Evolutionary conservation across 768 basidiomycete species (phyloP), one percentile per base, ranked within the genome.

Genomic region (Trametes sanguinea): DNA sequence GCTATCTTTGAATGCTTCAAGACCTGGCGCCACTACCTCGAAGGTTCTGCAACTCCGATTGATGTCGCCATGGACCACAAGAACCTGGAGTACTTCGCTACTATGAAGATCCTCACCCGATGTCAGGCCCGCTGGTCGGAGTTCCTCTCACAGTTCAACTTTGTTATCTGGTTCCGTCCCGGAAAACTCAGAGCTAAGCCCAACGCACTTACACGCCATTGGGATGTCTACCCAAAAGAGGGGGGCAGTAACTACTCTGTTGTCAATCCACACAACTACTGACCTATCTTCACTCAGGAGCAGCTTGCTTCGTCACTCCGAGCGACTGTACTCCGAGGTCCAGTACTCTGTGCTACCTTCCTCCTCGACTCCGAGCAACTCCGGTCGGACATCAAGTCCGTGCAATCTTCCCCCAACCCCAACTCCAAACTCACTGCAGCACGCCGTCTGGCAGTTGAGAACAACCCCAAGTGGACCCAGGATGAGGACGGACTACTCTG

Each of bases 1-100:
- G 79, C 78, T 1, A 76, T 85, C 48, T 68, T 84, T 5, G 65
- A 72, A 3, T 64, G 71, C 0, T 73, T 77, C 51, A 43, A 54
- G n/a, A n/a, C n/a, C n/a, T n/a, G n/a, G n/a, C n/a, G n/a, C n/a
- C n/a, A n/a, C n/a, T n/a, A n/a, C n/a, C n/a, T n/a, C n/a, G n/a
- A n/a, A n/a, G n/a, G n/a, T n/a, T n/a, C n/a, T n/a, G n/a, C n/a
- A n/a, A n/a, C n/a, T n/a, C n/a, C n/a, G n/a, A n/a, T n/a, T n/a
- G n/a, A n/a, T n/a, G n/a, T n/a, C n/a, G n/a, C n/a, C n/a, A n/a
- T n/a, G n/a, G n/a, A n/a, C n/a, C n/a, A n/a, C n/a, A n/a, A n/a
- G n/a, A n/a, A n/a, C n/a, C n/a, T n/a, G n/a, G n/a, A n/a, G n/a
- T n/a, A n/a, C n/a, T n/a, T n/a, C n/a, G n/a, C n/a, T n/a, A n/a